Evolutionary conservation across 2,329 filamentous ascomycete species (phyloP), one percentile per base, ranked within the genome.

Genomic region (Thielaviopsis punctulata): DNA sequence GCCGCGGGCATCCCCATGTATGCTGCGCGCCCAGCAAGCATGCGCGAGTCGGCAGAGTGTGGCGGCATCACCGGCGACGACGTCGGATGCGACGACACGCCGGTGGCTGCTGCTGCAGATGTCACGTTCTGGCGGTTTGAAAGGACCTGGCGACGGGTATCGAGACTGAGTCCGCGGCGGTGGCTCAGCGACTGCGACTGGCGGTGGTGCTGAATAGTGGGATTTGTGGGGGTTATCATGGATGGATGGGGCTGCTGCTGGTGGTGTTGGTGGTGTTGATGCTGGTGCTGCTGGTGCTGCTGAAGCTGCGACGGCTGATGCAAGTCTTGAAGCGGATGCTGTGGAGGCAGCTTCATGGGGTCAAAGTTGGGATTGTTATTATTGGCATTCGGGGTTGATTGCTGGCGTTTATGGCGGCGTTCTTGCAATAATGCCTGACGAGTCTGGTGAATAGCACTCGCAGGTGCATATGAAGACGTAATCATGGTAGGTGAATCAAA

Each of bases 161-260:
- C 86, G 61, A 93, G 74, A 70, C 85, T 92, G 69, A 89, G 79
- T 63, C 88, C 89, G 66, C 86, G 77, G 68, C 86, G 82, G 69
- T 93, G 86, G 65, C 73, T 47, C 70, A 60, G 25, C 22, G 52
- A 41, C 36, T 51, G 52, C 21, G 52, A 41, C 45, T 51, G 52
- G 7, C 52, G 45, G 4, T 55, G 53, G n/a, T 48, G 44, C 5
- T 48, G 52, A 15, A 51, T 18, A 24, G 39, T 23, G 23, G 48
- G 44, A 13, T 30, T 51, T 22, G 45, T 48, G 5, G 53, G 53
- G 19, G 53, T 50, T 6, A 45, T 49, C 49, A 69, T 63, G 60
- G 62, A 64, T 53, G 58, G 61, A 57, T 64, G 68, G 57, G 63
- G 65, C 57, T 65, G 64, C 44, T 61, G 63, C 55, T 64, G 30